Conservation (phyloP, 768 basidiomycete species). For the Naganishia friedmannii region DNA sequence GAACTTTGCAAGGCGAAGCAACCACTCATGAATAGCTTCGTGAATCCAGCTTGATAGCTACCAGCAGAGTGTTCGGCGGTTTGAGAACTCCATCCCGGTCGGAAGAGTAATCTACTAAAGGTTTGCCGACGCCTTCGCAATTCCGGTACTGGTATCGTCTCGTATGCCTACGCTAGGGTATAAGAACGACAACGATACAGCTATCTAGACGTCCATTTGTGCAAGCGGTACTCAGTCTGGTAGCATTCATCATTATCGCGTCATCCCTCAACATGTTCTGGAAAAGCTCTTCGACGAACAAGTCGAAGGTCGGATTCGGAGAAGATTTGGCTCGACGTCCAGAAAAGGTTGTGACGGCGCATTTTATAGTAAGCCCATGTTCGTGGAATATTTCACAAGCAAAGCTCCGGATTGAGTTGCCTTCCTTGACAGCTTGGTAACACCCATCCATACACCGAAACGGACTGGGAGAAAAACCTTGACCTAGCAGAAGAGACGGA, state of each 20-base stretch:
- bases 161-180: neutral
- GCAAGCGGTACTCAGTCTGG: slow-evolving; percentile 26
- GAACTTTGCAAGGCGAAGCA: no score
- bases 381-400: neutral
- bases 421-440: slow-evolving; percentile 45
- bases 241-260: slow-evolving; percentile 19
- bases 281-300: slow-evolving; percentile 2
- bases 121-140: no score
- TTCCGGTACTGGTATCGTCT: no score
- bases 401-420: neutral
- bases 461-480: slow-evolving; percentile 44
- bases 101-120: no score
- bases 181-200: neutral
- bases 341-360: slow-evolving; percentile 43
- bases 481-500: slow-evolving; percentile 44
- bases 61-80: no score
- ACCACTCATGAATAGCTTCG: no score
- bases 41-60: no score
- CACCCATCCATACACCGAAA: slow-evolving; percentile 45
- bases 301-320: neutral
- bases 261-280: slow-evolving; percentile 30
- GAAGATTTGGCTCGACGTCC: neutral
- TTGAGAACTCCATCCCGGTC: no score
- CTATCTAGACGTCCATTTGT: slow-evolving; percentile 27
- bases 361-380: slow-evolving; percentile 49